These are phyloP conservation scores for Teunomyces barrocoloradensis DNA, from an alignment of 805 yeast species.

Conservation along the genomic window DNA sequence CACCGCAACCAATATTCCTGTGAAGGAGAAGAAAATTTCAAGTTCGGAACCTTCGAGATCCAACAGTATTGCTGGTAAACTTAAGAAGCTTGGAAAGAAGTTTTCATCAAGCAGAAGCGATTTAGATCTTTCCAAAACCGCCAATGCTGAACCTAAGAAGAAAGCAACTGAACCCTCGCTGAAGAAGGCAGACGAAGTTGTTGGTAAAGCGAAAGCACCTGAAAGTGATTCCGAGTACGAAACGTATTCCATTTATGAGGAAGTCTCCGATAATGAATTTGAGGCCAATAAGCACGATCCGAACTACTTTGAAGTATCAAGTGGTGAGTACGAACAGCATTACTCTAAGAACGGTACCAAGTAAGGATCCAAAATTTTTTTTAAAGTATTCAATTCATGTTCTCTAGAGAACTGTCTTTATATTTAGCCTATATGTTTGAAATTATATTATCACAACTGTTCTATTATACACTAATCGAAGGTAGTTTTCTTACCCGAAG, in stretches of 20 bases:
- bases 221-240: conserved; percentile 13
- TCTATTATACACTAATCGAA: conserved; percentile 46
- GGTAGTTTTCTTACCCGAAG: conserved; percentile 82
- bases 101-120: not conserved
- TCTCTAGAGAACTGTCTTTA: conserved; percentile 1
- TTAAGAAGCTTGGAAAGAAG: conserved; percentile 16
- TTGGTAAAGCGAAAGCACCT: not conserved
- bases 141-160: not conserved
- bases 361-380: not conserved
- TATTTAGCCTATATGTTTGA: conserved; percentile 2
- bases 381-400: not conserved
- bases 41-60: conserved; percentile 10
- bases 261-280: conserved; percentile 48
- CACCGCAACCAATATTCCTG: conserved; percentile 10
- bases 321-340: conserved; percentile 14
- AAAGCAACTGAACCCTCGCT: not conserved
- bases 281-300: conserved; percentile 47
- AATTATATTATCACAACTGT: not conserved
- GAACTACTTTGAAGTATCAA: conserved; percentile 41
- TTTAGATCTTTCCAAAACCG: not conserved
- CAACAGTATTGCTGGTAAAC: conserved; percentile 14
- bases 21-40: not conserved
- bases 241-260: conserved; percentile 38
- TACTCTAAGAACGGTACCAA: not conserved
- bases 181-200: not conserved